Evolutionary conservation across 2,329 filamentous ascomycete species (phyloP).

Genomic region (Calonectria pseudoturangicola): DNA sequence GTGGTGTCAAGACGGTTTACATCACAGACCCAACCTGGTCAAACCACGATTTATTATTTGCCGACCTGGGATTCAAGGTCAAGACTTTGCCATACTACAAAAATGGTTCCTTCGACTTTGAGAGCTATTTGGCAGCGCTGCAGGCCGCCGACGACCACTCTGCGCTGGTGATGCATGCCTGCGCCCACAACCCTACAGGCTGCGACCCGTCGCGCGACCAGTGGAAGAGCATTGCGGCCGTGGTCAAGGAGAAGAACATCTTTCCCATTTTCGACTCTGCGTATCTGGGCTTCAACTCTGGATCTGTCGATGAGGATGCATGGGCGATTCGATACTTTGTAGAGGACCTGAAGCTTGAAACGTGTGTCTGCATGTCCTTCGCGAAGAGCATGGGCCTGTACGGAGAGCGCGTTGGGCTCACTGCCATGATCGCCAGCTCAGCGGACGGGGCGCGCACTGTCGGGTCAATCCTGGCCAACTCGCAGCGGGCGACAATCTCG

Average conservation of each 20-base stretch:
- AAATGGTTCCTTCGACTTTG: slow-evolving; percentile 57
- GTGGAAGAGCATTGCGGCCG: slow-evolving; percentile 50
- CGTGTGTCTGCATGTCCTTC: slow-evolving; percentile 76
- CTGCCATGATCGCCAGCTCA: slow-evolving; percentile 53
- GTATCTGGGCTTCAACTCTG: slow-evolving; percentile 51
- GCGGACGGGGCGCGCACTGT: slow-evolving; percentile 45
- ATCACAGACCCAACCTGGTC: slow-evolving; percentile 65
- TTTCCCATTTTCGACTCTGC: slow-evolving; percentile 52
- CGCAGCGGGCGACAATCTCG: slow-evolving; percentile 58
- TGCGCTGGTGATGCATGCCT: slow-evolving; percentile 62
- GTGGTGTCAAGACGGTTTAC: slow-evolving; percentile 56
- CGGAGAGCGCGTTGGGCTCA: slow-evolving; percentile 60
- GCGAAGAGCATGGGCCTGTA: slow-evolving; percentile 75
- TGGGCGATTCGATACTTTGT: slow-evolving; percentile 50
- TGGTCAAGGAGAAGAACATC: slow-evolving; percentile 41
- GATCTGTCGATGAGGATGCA: slow-evolving; percentile 50
- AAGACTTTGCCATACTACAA: slow-evolving; percentile 61
- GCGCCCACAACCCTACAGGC: slow-evolving; percentile 66
- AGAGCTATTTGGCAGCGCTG: slow-evolving; percentile 54
- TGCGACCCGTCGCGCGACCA: slow-evolving; percentile 57
- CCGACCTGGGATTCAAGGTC: slow-evolving; percentile 58
- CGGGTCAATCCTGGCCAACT: slow-evolving; percentile 55
- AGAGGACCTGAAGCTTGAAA: slow-evolving; percentile 64
- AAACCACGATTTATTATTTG: slow-evolving; percentile 63
- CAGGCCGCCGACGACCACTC: slow-evolving; percentile 50